A percentile compares a stretch with the other conserved stretches of the same genome.
phyloP scores from a whole-genome alignment of 2,329 filamentous ascomycete genomes.

The Fusarium odoratissimum region DNA sequence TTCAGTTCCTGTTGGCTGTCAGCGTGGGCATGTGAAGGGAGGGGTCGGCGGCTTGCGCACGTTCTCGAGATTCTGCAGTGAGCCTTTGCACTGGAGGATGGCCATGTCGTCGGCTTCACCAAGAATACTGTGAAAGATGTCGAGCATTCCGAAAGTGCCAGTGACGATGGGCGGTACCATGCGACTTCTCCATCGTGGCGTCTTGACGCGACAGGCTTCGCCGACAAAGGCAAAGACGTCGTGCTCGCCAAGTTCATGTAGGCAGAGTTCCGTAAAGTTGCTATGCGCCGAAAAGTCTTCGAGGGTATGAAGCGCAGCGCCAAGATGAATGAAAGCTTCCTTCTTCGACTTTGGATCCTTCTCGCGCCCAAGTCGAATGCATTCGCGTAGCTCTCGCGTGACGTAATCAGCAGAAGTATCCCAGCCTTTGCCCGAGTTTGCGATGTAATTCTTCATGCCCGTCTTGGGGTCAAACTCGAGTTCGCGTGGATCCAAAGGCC shows the following conservation, averaged over 20 bases:
- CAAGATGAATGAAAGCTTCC: constrained; percentile 59
- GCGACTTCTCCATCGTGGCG: constrained; percentile 62
- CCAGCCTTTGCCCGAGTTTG: constrained; percentile 79
- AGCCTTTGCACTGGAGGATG: constrained; percentile 61
- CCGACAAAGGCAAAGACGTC: constrained; percentile 69
- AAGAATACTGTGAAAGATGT: constrained; percentile 75
- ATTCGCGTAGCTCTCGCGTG: constrained; percentile 73
- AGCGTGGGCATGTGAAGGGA: not conserved
- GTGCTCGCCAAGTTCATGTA: constrained; percentile 75
- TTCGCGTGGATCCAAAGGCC: constrained; percentile 61
- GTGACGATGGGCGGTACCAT: constrained; percentile 77
- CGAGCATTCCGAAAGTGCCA: constrained; percentile 65
- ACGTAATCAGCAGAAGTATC: constrained; percentile 87
- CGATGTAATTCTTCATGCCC: constrained; percentile 97
- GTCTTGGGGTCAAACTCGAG: constrained; percentile 76
- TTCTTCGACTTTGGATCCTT: constrained; percentile 29
- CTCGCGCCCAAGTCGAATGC: constrained; percentile 75
- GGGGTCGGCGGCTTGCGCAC: not conserved
- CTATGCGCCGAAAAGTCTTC: constrained; percentile 76
- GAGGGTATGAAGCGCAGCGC: constrained; percentile 77
- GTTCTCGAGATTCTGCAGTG: constrained; percentile 75
- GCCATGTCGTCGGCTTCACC: constrained; percentile 65
- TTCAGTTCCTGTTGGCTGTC: constrained; percentile 69
- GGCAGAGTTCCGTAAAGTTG: constrained; percentile 79
- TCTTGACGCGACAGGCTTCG: constrained; percentile 54